Evolutionary conservation across 139 green algal genomes (phyloP).

Genomic region (Nannochloris sp.): DNA sequence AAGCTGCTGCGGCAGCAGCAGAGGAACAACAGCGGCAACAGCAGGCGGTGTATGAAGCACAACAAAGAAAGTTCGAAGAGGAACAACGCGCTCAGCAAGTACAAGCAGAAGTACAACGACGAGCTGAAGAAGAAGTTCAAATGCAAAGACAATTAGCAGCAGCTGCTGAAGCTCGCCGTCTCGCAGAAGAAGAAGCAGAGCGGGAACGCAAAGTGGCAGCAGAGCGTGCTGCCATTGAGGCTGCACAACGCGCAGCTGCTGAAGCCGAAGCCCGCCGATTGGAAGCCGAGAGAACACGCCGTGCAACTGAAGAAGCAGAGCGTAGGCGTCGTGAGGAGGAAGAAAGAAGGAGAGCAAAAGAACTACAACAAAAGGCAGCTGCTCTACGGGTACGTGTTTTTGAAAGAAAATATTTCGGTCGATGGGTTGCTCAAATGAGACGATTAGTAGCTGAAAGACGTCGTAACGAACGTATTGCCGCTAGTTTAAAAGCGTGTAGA

Average conservation of each 20-base stretch:
- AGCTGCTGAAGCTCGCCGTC: background rate
- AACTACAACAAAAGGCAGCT: constrained; percentile 6
- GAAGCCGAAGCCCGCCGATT: constrained; percentile 5
- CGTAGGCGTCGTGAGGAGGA: constrained; percentile 1
- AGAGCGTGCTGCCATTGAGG: background rate
- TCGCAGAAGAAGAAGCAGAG: background rate
- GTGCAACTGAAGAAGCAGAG: background rate
- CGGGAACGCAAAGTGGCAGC: constrained; percentile 7
- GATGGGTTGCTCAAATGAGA: constrained; percentile 3
- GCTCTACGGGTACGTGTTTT: background rate
- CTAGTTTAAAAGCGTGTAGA: constrained; percentile 15
- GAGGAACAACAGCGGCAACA: background rate
- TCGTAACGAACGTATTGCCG: background rate
- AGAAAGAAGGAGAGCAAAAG: constrained; percentile 7
- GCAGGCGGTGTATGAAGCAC: background rate
- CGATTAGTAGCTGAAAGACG: constrained; percentile 1
- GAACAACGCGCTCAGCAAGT: constrained; percentile 10
- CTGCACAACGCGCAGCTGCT: background rate
- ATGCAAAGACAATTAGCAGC: background rate
- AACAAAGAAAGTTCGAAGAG: background rate
- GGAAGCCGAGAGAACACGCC: background rate
- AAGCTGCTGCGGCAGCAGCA: background rate
- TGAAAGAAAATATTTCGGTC: constrained; percentile 1
- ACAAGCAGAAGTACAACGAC: background rate
- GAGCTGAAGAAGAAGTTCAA: constrained; percentile 3